Evolutionary conservation across 2,329 filamentous ascomycete genomes (phyloP).

Genomic region (Byssochlamys sp.): DNA sequence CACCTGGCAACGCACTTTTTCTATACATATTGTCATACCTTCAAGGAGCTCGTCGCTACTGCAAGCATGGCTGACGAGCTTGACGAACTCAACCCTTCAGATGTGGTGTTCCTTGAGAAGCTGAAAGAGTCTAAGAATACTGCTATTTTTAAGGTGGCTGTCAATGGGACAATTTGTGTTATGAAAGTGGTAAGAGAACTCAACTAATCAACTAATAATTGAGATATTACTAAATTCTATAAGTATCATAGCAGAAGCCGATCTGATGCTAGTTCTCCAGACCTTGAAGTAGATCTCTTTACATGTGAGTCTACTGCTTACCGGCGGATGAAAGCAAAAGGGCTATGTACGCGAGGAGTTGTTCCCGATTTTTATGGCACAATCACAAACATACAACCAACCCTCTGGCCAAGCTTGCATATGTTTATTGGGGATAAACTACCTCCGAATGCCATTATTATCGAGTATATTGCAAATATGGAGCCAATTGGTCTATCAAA

Average conservation of each 20-base stretch:
- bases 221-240: not conserved
- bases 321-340: slow-evolving; percentile 9
- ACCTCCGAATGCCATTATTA: slow-evolving; percentile 8
- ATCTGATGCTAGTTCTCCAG: slow-evolving; percentile 3
- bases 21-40: too few species aligned
- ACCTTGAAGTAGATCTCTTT: slow-evolving; percentile 10
- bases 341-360: slow-evolving; percentile 6
- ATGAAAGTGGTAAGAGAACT: slow-evolving; percentile 10
- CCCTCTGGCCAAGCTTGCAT: slow-evolving; percentile 2
- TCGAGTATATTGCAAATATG: slow-evolving; percentile 9
- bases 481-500: slow-evolving; percentile 5
- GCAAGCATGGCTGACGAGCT: not conserved
- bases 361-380: slow-evolving; percentile 11
- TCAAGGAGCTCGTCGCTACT: too few species aligned
- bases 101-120: slow-evolving; percentile 7
- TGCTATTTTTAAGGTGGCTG: slow-evolving; percentile 6
- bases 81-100: slow-evolving; percentile 1
- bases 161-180: slow-evolving; percentile 6
- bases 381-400: slow-evolving; percentile 6
- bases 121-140: not conserved
- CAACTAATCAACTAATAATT: not conserved
- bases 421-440: slow-evolving; percentile 10
- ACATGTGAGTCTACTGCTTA: slow-evolving; percentile 10
- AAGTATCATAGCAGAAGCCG: slow-evolving; percentile 8
- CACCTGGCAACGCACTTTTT: too few species aligned